A percentile compares a stretch with the other conserved stretches of the same genome.
These are phyloP conservation scores for Laguncularia racemosa DNA, from an alignment of 345 rosid genomes.

Conservation along the genomic window DNA sequence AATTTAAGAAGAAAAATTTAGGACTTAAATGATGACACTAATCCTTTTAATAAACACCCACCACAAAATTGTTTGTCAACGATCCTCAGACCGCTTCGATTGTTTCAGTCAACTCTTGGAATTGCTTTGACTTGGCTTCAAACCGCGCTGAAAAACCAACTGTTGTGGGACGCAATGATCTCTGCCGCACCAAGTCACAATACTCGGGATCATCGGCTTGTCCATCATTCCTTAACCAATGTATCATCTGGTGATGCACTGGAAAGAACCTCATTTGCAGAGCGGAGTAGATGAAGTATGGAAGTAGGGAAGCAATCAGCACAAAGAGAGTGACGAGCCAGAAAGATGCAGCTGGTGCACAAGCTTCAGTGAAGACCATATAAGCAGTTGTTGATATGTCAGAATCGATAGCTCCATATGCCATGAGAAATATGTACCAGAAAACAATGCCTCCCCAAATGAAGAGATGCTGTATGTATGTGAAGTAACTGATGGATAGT, in stretches of 20 bases:
- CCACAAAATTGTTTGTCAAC: background rate
- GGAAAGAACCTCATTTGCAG: constrained; percentile 85
- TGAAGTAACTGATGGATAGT: constrained; percentile 74
- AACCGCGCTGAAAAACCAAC: constrained; percentile 81
- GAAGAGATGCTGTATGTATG: constrained; percentile 79
- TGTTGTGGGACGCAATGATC: constrained; percentile 62
- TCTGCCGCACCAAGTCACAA: constrained; percentile 73
- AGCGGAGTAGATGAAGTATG: constrained; percentile 58
- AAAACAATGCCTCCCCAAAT: constrained; percentile 78
- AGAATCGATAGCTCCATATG: constrained; percentile 75
- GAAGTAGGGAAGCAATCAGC: constrained; percentile 49
- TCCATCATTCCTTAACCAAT: constrained; percentile 73
- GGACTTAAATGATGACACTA: too few relatives aligned
- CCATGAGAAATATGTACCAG: constrained; percentile 86
- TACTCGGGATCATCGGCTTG: constrained; percentile 75
- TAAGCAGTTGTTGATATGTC: constrained; percentile 73
- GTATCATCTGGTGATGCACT: constrained; percentile 84
- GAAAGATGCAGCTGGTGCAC: constrained; percentile 70
- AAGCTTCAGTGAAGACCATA: constrained; percentile 71
- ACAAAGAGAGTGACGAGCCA: constrained; percentile 67
- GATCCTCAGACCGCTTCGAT: constrained; percentile 6
- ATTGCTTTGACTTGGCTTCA: constrained; percentile 27
- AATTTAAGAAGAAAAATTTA: too few relatives aligned
- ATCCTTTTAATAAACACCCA: too few relatives aligned
- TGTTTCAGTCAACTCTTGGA: constrained; percentile 7